Evolutionary conservation across 2,329 filamentous ascomycete species (phyloP).

Genomic region (Septoria linicola): DNA sequence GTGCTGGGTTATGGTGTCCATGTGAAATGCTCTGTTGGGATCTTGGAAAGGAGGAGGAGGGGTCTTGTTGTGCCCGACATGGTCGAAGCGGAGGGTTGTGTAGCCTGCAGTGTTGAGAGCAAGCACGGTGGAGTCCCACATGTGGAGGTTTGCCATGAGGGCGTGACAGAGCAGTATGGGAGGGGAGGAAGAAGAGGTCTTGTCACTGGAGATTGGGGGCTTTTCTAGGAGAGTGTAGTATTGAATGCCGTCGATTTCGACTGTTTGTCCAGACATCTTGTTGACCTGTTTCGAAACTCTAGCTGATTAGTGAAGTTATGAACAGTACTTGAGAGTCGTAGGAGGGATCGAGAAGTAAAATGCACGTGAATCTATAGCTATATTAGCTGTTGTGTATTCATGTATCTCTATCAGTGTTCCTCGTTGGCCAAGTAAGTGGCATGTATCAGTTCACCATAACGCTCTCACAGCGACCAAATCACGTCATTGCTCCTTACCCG

Average conservation of each 20-base stretch:
- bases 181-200: slow-evolving; percentile 9
- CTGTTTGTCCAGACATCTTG: slow-evolving; percentile 13
- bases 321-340: neutral
- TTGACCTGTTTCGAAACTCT: too few relatives aligned
- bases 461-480: neutral
- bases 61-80: slow-evolving; percentile 32
- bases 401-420: too few relatives aligned
- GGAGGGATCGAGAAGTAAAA: too few relatives aligned
- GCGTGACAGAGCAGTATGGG: slow-evolving; percentile 32
- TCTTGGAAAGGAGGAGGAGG: slow-evolving; percentile 22
- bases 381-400: too few relatives aligned
- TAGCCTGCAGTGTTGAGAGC: slow-evolving; percentile 29
- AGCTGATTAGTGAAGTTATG: neutral
- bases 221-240: slow-evolving; percentile 31
- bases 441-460: neutral
- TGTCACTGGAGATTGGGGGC: slow-evolving; percentile 11
- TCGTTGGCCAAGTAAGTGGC: too few relatives aligned
- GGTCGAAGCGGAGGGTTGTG: slow-evolving; percentile 33
- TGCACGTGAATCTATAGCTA: too few relatives aligned
- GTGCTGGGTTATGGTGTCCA: slow-evolving; percentile 31
- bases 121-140: slow-evolving; percentile 31
- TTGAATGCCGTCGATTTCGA: slow-evolving; percentile 29
- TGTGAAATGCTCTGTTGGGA: slow-evolving; percentile 17
- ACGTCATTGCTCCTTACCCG: slow-evolving; percentile 5
- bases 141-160: slow-evolving; percentile 33